Evolutionary conservation across 306 rosid genomes (phyloP).

Genomic region (Abrus pulchellus): DNA sequence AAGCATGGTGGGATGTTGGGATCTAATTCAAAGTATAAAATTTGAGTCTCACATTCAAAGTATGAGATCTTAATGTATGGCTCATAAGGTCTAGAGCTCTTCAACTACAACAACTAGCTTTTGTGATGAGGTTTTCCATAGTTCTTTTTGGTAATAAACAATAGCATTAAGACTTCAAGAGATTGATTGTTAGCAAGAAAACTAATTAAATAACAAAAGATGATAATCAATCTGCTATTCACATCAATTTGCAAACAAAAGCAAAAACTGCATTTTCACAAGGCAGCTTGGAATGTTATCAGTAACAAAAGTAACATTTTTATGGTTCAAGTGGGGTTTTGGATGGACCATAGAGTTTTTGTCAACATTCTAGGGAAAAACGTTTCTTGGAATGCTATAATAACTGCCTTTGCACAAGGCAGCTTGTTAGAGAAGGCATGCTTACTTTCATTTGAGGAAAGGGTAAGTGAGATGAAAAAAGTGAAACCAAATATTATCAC

Average conservation of each 20-base stretch:
- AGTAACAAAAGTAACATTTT: neutral
- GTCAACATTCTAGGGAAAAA: constrained; percentile 51
- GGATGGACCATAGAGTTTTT: constrained; percentile 53
- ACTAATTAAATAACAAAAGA: constrained; percentile 1
- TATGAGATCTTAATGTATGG: too few species aligned
- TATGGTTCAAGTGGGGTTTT: constrained; percentile 60
- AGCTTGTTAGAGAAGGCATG: constrained; percentile 56
- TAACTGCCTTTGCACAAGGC: constrained; percentile 56
- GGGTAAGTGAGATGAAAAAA: constrained; percentile 50
- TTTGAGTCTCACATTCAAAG: too few species aligned
- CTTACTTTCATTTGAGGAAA: constrained; percentile 53
- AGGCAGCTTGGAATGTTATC: too few species aligned
- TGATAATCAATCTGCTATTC: constrained; percentile 10
- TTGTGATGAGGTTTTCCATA: too few species aligned
- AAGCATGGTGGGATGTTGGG: too few species aligned
- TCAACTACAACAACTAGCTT: too few species aligned
- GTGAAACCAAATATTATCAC: constrained; percentile 66
- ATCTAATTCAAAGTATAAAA: too few species aligned
- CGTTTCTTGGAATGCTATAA: constrained; percentile 72
- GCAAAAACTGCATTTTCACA: neutral
- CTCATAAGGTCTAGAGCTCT: too few species aligned
- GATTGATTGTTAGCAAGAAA: neutral
- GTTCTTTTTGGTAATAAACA: neutral
- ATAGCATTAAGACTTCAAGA: neutral
- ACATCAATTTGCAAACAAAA: constrained; percentile 19